These are phyloP conservation scores for Aquilaria malaccensis DNA, from an alignment of 345 rosid species.

Conservation along the genomic window DNA sequence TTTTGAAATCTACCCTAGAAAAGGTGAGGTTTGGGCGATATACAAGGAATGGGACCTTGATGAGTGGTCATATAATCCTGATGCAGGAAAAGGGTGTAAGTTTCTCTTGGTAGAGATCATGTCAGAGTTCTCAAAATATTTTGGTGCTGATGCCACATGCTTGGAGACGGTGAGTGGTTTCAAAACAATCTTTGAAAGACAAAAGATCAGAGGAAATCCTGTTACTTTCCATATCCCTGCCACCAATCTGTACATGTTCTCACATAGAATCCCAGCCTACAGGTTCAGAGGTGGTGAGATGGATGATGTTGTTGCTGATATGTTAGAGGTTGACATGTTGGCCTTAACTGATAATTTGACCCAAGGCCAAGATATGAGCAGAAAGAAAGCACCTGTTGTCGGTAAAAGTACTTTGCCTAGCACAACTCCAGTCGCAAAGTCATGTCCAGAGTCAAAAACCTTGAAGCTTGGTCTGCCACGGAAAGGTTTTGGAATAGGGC, in stretches of 20 bases:
- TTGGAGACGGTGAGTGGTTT: constrained; percentile 15
- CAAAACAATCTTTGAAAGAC: constrained; percentile 12
- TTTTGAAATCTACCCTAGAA: constrained; percentile 16
- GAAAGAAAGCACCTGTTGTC: not conserved
- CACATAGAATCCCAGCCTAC: constrained; percentile 14
- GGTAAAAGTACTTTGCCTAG: not conserved
- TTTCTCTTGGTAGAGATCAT: constrained; percentile 15
- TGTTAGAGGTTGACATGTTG: constrained; percentile 14
- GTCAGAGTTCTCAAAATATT: constrained; percentile 13
- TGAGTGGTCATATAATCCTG: constrained; percentile 8
- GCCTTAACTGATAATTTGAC: constrained; percentile 13
- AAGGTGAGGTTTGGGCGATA: constrained; percentile 24
- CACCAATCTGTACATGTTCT: constrained; percentile 10
- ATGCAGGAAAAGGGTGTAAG: constrained; percentile 8
- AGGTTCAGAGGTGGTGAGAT: constrained; percentile 14
- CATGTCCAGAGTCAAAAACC: not conserved
- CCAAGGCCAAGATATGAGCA: constrained; percentile 10
- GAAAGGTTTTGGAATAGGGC: constrained; percentile 1
- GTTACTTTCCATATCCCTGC: constrained; percentile 13
- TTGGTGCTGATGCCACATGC: constrained; percentile 5
- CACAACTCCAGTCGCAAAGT: not conserved
- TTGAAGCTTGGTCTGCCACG: constrained; percentile 3
- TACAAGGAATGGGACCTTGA: constrained; percentile 17
- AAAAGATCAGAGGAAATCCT: constrained; percentile 10
- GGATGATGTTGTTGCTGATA: constrained; percentile 9